A percentile compares a stretch with the other conserved stretches of the same genome.
Conservation (phyloP, 2,329 filamentous ascomycete genomes). For the Polychaeton citri region DNA sequence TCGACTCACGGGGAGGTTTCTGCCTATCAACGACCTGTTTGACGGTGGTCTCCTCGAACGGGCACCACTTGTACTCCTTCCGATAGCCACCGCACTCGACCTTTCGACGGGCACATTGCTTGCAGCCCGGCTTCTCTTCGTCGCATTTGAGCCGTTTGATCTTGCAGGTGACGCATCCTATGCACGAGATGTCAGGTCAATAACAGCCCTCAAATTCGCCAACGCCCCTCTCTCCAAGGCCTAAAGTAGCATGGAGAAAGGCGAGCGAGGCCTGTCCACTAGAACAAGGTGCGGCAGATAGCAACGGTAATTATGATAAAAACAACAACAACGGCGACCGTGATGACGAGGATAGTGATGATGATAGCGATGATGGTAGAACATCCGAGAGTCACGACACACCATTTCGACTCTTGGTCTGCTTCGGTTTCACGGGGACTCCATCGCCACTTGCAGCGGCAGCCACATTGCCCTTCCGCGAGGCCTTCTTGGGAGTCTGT, state of each 20-base stretch:
- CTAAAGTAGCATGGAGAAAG: too few species aligned
- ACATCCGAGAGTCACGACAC: constrained; percentile 13
- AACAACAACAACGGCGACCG: constrained; percentile 1
- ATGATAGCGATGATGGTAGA: too few species aligned
- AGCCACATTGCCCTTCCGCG: constrained; percentile 6
- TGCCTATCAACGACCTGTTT: constrained; percentile 7
- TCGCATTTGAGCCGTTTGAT: constrained; percentile 61
- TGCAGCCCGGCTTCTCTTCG: constrained; percentile 55
- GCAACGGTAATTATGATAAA: constrained; percentile 2
- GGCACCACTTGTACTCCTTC: constrained; percentile 64
- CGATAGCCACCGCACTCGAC: constrained; percentile 59
- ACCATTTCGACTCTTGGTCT: constrained; percentile 67
- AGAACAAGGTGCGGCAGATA: too few species aligned
- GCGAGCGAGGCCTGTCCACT: too few species aligned
- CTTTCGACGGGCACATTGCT: constrained; percentile 51
- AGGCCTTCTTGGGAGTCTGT: constrained; percentile 11
- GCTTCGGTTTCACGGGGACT: constrained; percentile 47
- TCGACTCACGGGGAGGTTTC: neutral
- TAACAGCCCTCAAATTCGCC: too few species aligned
- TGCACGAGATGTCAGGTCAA: too few species aligned
- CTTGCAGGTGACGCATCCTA: constrained; percentile 63
- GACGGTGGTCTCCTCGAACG: constrained; percentile 52
- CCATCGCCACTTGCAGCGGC: constrained; percentile 16
- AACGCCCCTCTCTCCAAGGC: too few species aligned
- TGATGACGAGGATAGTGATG: too few species aligned